These are phyloP conservation scores for Tylopilus felleus DNA, from an alignment of 768 basidiomycete genomes.

Conservation along the genomic window DNA sequence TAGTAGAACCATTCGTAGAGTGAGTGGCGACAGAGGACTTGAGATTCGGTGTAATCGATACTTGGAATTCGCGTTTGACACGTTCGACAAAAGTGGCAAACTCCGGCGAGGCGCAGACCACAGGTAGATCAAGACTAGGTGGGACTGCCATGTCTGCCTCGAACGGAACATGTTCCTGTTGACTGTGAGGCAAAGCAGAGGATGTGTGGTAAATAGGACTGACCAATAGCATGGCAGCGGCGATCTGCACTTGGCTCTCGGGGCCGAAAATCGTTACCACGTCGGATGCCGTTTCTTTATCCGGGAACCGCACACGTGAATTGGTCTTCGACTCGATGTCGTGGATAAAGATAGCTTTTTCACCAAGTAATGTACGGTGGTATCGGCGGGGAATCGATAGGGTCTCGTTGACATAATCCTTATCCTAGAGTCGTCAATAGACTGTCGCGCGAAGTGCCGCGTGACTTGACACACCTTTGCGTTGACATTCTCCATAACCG, in stretches of 20 bases:
- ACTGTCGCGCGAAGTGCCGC: neutral
- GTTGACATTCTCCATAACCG: slow-evolving; percentile 96
- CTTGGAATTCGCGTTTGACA: slow-evolving; percentile 91
- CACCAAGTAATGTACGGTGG: slow-evolving; percentile 91
- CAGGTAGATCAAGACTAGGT: slow-evolving; percentile 72
- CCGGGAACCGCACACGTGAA: slow-evolving; percentile 87
- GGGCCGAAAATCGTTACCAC: slow-evolving; percentile 96
- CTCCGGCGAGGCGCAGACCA: slow-evolving; percentile 73
- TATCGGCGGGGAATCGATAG: slow-evolving; percentile 92
- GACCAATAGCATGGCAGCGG: slow-evolving; percentile 92
- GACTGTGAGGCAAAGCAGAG: slow-evolving; percentile 1
- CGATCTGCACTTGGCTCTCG: slow-evolving; percentile 95
- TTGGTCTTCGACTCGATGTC: slow-evolving; percentile 98
- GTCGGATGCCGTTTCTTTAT: slow-evolving; percentile 92
- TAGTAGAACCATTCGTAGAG: slow-evolving; percentile 44
- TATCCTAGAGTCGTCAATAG: slow-evolving; percentile 57
- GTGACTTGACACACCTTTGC: slow-evolving; percentile 65
- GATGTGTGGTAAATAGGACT: slow-evolving; percentile 22
- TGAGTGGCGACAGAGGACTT: slow-evolving; percentile 41
- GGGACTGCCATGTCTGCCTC: slow-evolving; percentile 94
- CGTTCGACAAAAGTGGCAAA: slow-evolving; percentile 84
- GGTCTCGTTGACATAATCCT: slow-evolving; percentile 93
- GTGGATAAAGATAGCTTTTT: slow-evolving; percentile 95
- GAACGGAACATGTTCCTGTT: slow-evolving; percentile 91
- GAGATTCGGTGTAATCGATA: slow-evolving; percentile 81